Evolutionary conservation across 2,329 filamentous ascomycete species (phyloP), one percentile per base, ranked within the genome.

Genomic region (Teratosphaeria destructans): DNA sequence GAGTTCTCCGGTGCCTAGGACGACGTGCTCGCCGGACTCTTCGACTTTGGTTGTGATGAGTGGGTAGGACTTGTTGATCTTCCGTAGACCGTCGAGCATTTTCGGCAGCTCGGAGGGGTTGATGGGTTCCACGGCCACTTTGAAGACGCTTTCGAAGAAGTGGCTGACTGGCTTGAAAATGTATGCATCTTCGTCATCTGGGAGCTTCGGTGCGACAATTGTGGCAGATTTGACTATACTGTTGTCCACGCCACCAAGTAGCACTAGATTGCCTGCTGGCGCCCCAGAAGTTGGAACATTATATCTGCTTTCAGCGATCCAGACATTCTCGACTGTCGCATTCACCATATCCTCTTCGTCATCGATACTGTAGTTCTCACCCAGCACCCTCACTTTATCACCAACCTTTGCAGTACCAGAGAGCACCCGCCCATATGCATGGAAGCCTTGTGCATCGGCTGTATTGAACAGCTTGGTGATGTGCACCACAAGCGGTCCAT

Each of bases 221-320:
- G 94, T 99, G 8, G 94, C 94, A 2, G 91, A 93, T 76, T 99
- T 99, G 76, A 97, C 90, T 67, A 99, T 97, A 4, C 92, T 96
- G 74, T 97, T 97, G 77, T 97, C 93, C 32, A 99, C 86, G 14
- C 93, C 94, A 59, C 89, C 86, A 16, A 99, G 81, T n/a, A 99
- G 78, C 14, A 95, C 93, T 80, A 90, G 89, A 71, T 95, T 96
- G 52, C 94, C 94, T 0, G 94, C 94, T 5, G 94, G 94, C 29
- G 99, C 86, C 56, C 94, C 94, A 66, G 91, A 90, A 0, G 90
- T 92, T 2, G 90, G 85, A 54, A 99, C 88, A 66, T 92, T 96
- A 76, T 99, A 99, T 70, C 92, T 81, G 27, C 92, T 92, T 74
- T 97, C 90, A 7, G 88, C 88, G 65, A 99, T 93, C 79, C 89